Base-by-base conservation (phyloP, 495 filamentous ascomycete genomes). In the Neurospora terricola region DNA sequence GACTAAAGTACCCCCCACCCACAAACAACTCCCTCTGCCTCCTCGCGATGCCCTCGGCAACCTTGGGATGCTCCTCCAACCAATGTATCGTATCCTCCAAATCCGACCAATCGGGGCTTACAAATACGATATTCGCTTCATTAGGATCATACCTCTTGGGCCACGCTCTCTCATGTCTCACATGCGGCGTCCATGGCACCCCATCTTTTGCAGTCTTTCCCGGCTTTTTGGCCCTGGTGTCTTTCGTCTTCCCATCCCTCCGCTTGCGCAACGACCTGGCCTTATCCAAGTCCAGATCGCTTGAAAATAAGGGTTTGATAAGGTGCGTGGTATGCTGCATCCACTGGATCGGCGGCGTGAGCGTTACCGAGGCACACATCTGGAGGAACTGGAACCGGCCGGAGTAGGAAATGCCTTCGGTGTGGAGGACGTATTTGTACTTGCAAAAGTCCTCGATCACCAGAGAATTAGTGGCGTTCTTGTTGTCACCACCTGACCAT, bases 331-430 rank as follows among this genome's bases (percentile, higher is more conserved):
- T 78, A 71, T 86, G 85, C 81, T 88, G 83, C 73, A 86, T 77
- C 83, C 84, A 88, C 14, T 80, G 79, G 2, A 85, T 77, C 0
- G 86, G 85, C 70, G 86, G 86, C 11, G 83, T 82, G 38, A 88
- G 72, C 8, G 87, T 78, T 0, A 87, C 84, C 66, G 81, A 84
- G 0, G 75, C 80, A 74, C 87, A 88, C 69, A 86, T 81, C 79
- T 86, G 84, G 73, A 86, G 83, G 78, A 83, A 87, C 75, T 86
- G 86, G 70, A 88, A 83, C 42, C 86, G 81, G 5, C 87, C 88
- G 54, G 85, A 87, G 76, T 90, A 90, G 10, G 88, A 85, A 30
- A 89, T 81, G 1, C 88, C 88, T 80, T 91, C 89, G n/a, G 88
- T 88, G 75, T 90, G 87, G 27, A 90, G 76, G 16, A 87, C 78